These are phyloP conservation scores for Aspergillus homomorphus DNA, from an alignment of 495 filamentous ascomycete genomes.

Conservation along the genomic window DNA sequence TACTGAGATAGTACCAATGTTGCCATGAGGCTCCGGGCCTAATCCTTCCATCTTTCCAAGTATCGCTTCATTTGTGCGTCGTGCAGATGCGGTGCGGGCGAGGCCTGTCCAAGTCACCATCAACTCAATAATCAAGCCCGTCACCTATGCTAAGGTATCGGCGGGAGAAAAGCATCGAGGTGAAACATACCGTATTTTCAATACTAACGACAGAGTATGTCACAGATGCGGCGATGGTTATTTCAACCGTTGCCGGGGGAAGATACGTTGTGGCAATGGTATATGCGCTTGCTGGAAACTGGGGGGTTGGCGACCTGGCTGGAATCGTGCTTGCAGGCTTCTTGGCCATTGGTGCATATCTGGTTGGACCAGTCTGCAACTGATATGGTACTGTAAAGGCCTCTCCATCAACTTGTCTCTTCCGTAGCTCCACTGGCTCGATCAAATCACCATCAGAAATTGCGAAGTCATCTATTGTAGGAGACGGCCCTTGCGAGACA, in stretches of 20 bases:
- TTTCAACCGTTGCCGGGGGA: constrained; percentile 51
- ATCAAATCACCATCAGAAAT: constrained; percentile 8
- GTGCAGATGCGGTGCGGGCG: constrained; percentile 33
- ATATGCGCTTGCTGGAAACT: constrained; percentile 62
- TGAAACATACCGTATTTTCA: constrained; percentile 61
- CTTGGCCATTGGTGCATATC: constrained; percentile 72
- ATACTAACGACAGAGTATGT: constrained; percentile 55
- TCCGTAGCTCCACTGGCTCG: constrained; percentile 28
- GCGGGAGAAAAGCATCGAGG: background rate
- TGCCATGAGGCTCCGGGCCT: background rate
- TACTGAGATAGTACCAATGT: background rate
- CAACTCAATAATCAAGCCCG: background rate
- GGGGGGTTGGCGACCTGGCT: constrained; percentile 49
- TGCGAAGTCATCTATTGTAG: background rate
- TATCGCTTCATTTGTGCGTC: constrained; percentile 34
- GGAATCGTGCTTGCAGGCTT: constrained; percentile 65
- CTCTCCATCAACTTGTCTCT: constrained; percentile 30
- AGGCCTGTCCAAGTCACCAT: constrained; percentile 25
- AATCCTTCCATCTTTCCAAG: constrained; percentile 37
- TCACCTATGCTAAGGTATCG: no score
- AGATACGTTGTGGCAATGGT: constrained; percentile 56
- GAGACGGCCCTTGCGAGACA: constrained; percentile 38
- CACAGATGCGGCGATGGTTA: constrained; percentile 57
- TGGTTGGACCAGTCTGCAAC: constrained; percentile 59
- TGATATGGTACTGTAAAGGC: constrained; percentile 56